These are phyloP conservation scores for Psidium guajava DNA, from an alignment of 345 rosid species.

Conservation along the genomic window DNA sequence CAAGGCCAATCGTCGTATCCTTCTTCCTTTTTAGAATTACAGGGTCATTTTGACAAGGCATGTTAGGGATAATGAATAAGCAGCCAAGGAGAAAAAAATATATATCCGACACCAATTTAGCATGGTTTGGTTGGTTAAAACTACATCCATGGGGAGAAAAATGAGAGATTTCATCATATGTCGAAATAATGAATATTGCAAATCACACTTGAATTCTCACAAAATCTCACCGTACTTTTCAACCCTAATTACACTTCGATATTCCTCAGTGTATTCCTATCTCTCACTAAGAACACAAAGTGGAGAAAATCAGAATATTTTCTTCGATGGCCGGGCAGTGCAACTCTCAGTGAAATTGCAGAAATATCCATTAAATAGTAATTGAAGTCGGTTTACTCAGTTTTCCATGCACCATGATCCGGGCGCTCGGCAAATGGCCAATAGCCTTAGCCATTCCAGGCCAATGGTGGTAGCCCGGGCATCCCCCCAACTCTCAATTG, in stretches of 20 bases:
- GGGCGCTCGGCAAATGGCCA: background rate
- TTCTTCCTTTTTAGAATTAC: background rate
- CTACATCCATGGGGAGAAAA: rapidly evolving
- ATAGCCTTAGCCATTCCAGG: background rate
- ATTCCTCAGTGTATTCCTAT: background rate
- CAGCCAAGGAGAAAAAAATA: background rate
- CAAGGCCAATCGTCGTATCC: too few species aligned
- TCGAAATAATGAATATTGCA: background rate
- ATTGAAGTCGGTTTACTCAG: background rate
- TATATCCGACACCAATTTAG: background rate
- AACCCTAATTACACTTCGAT: background rate
- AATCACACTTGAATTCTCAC: background rate
- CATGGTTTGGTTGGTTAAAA: background rate
- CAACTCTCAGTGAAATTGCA: background rate
- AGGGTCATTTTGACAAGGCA: background rate
- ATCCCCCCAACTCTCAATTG: background rate
- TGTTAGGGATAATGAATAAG: background rate
- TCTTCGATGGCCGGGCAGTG: background rate
- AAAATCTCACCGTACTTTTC: background rate
- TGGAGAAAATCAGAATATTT: background rate
- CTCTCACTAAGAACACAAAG: background rate
- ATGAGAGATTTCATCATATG: background rate
- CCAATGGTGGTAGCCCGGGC: background rate
- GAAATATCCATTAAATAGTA: background rate
- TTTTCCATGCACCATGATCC: background rate